phyloP scores from a whole-genome alignment of 2,329 filamentous ascomycete species.

The Nothomitra cinnamomea region DNA sequence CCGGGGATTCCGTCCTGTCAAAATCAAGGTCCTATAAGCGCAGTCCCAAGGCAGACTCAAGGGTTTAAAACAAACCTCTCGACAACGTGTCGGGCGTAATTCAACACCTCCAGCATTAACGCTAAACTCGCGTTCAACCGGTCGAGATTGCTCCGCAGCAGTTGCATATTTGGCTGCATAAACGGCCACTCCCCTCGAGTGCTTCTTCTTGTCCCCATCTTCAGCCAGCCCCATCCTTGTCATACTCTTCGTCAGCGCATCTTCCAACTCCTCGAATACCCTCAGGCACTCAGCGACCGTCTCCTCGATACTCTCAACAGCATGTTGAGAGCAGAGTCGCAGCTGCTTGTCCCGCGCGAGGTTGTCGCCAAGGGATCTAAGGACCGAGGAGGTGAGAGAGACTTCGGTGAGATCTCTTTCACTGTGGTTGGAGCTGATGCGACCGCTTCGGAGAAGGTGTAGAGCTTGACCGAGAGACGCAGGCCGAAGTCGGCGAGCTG shows the following conservation, averaged over 20 bases:
- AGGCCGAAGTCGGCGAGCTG: slow-evolving; percentile 19
- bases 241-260: slow-evolving; percentile 9
- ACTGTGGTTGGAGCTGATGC: slow-evolving; percentile 14
- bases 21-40: too few species aligned
- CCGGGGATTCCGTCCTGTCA: too few species aligned
- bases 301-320: slow-evolving; percentile 9
- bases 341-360: slow-evolving; percentile 15
- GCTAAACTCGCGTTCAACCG: slow-evolving; percentile 17
- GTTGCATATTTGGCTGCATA: slow-evolving; percentile 14
- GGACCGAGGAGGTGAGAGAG: slow-evolving; percentile 16
- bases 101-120: slow-evolving; percentile 19
- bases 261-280: slow-evolving; percentile 15
- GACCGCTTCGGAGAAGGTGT: slow-evolving; percentile 16
- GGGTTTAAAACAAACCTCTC: too few species aligned
- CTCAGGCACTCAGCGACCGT: slow-evolving; percentile 14
- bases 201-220: slow-evolving; percentile 3
- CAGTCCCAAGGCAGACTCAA: too few species aligned
- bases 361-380: slow-evolving; percentile 15
- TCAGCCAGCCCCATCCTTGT: slow-evolving; percentile 6
- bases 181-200: slow-evolving; percentile 10
- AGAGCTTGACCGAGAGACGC: slow-evolving; percentile 18
- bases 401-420: slow-evolving; percentile 17
- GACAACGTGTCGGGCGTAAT: slow-evolving; percentile 13
- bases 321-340: slow-evolving; percentile 12
- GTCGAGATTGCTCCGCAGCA: slow-evolving; percentile 17